Conservation (phyloP, 441 rosid genomes). For the California macrophylla region DNA sequence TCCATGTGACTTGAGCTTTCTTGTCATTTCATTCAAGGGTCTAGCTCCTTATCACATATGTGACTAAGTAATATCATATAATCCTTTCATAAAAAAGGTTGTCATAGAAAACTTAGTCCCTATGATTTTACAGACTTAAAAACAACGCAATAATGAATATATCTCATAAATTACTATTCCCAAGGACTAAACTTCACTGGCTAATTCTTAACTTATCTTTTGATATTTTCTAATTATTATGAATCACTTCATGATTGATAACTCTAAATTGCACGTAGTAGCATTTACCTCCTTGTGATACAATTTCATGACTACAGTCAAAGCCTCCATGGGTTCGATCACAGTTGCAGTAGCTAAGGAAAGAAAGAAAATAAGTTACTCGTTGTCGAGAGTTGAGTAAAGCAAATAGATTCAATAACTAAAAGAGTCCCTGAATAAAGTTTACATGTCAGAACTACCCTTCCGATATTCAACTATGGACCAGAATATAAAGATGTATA, state of each 20-base stretch:
- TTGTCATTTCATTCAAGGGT: conserved; percentile 9
- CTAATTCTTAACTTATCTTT: not conserved
- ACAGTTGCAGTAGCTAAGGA: conserved; percentile 76
- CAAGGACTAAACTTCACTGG: not conserved
- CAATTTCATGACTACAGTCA: conserved; percentile 80
- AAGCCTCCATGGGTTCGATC: conserved; percentile 91
- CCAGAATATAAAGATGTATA: not conserved
- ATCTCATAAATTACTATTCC: no score
- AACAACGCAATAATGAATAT: no score
- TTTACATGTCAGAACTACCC: not conserved
- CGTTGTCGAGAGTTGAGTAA: conserved; percentile 10
- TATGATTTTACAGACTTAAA: not conserved
- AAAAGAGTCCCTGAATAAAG: not conserved
- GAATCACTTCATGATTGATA: not conserved
- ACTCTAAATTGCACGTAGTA: conserved; percentile 1
- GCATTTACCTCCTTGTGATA: conserved; percentile 56
- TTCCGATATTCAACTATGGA: not conserved
- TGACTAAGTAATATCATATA: not conserved
- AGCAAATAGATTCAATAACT: not conserved
- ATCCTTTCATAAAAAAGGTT: not conserved
- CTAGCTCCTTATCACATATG: conserved; percentile 4
- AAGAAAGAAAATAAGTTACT: conserved; percentile 1
- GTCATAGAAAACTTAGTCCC: not conserved
- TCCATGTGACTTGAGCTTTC: conserved; percentile 1
- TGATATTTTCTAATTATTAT: not conserved